phyloP scores from a whole-genome alignment of 306 rosid species.

The Quillaja saponaria region DNA sequence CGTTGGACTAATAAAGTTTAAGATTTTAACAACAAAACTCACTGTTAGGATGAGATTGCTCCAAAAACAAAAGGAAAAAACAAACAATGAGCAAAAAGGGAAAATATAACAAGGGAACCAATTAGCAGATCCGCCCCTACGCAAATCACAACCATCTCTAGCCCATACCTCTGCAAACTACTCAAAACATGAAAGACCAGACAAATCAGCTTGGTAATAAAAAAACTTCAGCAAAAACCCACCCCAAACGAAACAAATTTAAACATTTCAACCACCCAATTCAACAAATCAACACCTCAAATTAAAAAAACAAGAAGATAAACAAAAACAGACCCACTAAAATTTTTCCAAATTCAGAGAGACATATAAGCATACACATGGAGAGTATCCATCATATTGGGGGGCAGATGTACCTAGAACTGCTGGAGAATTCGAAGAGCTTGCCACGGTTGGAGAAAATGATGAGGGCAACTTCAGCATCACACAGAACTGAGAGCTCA shows the following conservation, averaged over 20 bases:
- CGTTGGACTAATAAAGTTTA: neutral
- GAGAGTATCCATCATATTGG: neutral
- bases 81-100: too few relatives aligned
- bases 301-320: neutral
- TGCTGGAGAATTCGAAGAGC: slow-evolving; percentile 81
- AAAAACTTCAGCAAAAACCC: slow-evolving; percentile 18
- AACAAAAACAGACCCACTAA: slow-evolving; percentile 2
- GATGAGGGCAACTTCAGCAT: slow-evolving; percentile 82
- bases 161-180: too few relatives aligned
- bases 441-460: slow-evolving; percentile 77
- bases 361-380: neutral
- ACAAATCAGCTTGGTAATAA: neutral
- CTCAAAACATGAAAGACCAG: slow-evolving; percentile 7
- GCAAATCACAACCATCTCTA: too few relatives aligned
- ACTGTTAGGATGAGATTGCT: neutral
- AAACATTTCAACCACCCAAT: too few relatives aligned
- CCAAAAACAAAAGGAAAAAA: neutral
- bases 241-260: too few relatives aligned
- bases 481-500: slow-evolving; percentile 82
- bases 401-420: slow-evolving; percentile 44
- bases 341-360: neutral
- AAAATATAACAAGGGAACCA: neutral
- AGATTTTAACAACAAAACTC: slow-evolving; percentile 21
- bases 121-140: slow-evolving; percentile 20
- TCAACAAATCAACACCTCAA: neutral